These are phyloP conservation scores for Rubia balearica DNA, from an alignment of 305 asterid species.

Conservation along the genomic window DNA sequence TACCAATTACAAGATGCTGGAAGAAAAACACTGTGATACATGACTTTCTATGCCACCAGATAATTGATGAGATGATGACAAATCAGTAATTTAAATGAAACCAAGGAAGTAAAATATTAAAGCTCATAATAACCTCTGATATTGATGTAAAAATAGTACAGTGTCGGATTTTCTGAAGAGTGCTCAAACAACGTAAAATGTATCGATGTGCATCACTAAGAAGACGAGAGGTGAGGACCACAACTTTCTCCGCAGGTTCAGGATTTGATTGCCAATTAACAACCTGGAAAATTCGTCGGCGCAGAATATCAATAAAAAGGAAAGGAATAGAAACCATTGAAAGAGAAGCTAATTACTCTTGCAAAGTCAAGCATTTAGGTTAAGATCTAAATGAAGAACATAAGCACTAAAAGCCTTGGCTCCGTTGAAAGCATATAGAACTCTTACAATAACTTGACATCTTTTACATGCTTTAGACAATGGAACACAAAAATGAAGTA, in stretches of 20 bases:
- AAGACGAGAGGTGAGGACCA: constrained; percentile 68
- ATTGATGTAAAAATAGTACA: constrained; percentile 74
- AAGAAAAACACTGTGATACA: neutral
- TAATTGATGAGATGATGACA: neutral
- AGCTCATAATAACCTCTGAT: constrained; percentile 57
- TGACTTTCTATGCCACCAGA: neutral
- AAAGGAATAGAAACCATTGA: neutral
- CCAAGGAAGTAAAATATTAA: constrained; percentile 1
- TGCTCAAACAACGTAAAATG: constrained; percentile 70
- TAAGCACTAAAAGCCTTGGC: neutral
- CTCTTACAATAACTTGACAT: neutral
- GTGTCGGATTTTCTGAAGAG: constrained; percentile 37
- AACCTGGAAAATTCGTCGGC: constrained; percentile 35
- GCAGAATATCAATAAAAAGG: constrained; percentile 12
- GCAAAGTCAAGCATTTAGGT: neutral
- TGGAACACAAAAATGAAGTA: neutral
- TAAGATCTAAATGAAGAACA: neutral
- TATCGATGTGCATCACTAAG: constrained; percentile 89
- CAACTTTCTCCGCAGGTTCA: constrained; percentile 56
- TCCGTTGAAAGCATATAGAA: neutral
- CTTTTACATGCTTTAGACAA: neutral
- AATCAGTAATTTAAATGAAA: neutral
- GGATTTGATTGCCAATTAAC: constrained; percentile 45
- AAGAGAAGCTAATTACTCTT: neutral
- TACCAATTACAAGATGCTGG: neutral